Base-by-base conservation (phyloP, 768 basidiomycete genomes). In the Boletus eberwhitei region DNA sequence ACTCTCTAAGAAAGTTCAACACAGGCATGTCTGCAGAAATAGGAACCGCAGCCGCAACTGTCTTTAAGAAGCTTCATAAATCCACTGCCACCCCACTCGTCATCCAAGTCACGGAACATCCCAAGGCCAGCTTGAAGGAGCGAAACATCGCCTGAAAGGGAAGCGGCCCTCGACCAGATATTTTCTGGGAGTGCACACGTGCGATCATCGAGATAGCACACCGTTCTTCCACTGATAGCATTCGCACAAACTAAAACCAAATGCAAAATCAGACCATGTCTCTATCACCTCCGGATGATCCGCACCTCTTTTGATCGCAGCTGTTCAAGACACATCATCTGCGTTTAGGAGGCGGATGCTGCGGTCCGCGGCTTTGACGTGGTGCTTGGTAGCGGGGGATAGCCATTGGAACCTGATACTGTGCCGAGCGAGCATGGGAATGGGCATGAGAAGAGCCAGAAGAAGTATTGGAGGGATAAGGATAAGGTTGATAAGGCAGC, bases 281-380 rank as follows among this genome's bases (percentile, higher is more conserved):
- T 56, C 51, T 51, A 64, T 69, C 61, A 61, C 8, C 21, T 34
- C 57, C 61, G 46, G 32, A 43, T 67, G 66, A 69, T 69, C 64
- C 67, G 62, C 52, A 67, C 66, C 67, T 57, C 45, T 11, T 29
- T 37, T 51, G 64, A 66, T 66, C 52, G 51, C 37, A 53, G 39
- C 38, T 40, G 32, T 35, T 24, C n/a, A 6, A 32, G 26, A 41
- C 24, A 8, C 43, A 42, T 69, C 67, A 69, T 41, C 13, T 52
- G 17, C 64, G 59, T 50, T 45, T 59, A 38, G 48, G 53, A 12
- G 43, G 45, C 8, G 48, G 31, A 0, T 19, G 54, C 34, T 45
- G 35, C 29, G 49, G 6, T 16, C 53, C 55, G 7, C 52, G 54
- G 7, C 39, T 54, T 22, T 54, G n/a, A 4, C 22, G 54, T 13